A percentile compares a stretch with the other conserved stretches of the same genome.
Evolutionary conservation across 164 flowering plant genomes (phyloP).

Genomic region (Amborella trichopoda): DNA sequence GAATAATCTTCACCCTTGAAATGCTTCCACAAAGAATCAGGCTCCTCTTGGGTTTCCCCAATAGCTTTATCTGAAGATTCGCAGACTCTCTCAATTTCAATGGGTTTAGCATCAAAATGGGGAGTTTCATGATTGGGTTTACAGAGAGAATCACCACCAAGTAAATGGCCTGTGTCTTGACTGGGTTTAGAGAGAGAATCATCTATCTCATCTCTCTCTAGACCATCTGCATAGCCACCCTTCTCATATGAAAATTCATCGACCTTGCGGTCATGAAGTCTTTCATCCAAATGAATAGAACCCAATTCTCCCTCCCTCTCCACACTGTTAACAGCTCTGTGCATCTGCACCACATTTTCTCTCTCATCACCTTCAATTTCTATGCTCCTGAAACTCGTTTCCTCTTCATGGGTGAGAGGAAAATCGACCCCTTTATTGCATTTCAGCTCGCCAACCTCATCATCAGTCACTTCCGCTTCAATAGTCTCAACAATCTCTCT

Average conservation of each 20-base stretch:
- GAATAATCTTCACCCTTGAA: conserved; percentile 18
- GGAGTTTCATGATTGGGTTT: too few relatives aligned
- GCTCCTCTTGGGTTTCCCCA: too few relatives aligned
- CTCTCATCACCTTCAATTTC: neutral
- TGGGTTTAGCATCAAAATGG: too few relatives aligned
- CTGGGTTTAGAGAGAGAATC: too few relatives aligned
- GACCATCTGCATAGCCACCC: too few relatives aligned
- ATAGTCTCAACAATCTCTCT: conserved; percentile 13
- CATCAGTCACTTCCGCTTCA: neutral
- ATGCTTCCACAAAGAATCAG: too few relatives aligned
- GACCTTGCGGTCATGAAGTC: neutral
- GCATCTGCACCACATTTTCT: neutral
- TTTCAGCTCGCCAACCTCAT: neutral
- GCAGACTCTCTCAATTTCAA: too few relatives aligned
- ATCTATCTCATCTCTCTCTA: too few relatives aligned
- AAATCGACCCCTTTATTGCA: neutral
- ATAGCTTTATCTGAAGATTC: too few relatives aligned
- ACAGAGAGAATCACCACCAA: too few relatives aligned
- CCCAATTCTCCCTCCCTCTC: neutral
- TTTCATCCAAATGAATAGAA: neutral
- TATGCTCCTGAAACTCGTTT: neutral
- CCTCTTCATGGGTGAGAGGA: neutral
- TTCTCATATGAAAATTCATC: too few relatives aligned
- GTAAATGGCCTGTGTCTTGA: too few relatives aligned
- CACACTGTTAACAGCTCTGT: neutral